A percentile compares a stretch with the other conserved stretches of the same genome.
phyloP scores from a whole-genome alignment of 2,329 filamentous ascomycete genomes.

The Trichoderma semiorbis region DNA sequence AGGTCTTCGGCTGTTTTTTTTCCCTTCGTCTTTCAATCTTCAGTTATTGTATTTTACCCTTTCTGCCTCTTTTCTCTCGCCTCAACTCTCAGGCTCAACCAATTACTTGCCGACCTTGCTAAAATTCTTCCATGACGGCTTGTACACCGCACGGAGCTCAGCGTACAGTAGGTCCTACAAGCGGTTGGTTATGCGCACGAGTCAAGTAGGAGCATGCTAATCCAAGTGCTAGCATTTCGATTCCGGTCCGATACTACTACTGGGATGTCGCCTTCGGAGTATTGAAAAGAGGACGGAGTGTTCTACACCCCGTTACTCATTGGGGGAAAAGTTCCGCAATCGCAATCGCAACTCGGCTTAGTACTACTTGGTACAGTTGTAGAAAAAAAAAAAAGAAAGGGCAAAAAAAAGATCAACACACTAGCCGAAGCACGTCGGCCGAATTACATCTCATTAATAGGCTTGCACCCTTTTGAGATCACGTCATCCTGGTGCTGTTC shows the following conservation, averaged over 20 bases:
- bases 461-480: background rate
- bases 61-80: background rate
- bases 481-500: slow-evolving; percentile 4
- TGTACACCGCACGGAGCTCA: background rate
- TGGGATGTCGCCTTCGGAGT: slow-evolving; percentile 5
- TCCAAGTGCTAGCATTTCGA: slow-evolving; percentile 6
- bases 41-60: background rate
- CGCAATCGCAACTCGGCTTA: background rate
- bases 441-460: background rate
- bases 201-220: slow-evolving; percentile 14
- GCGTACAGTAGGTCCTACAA: background rate
- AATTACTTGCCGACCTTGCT: background rate
- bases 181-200: background rate
- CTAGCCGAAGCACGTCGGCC: background rate
- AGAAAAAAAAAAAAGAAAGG: background rate
- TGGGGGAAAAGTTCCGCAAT: slow-evolving; percentile 5
- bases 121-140: background rate
- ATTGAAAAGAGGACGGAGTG: background rate
- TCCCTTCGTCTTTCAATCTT: background rate
- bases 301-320: slow-evolving; percentile 5
- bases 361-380: background rate
- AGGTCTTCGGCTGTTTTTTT: background rate
- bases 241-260: slow-evolving; percentile 8
- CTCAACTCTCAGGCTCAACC: background rate
- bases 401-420: background rate